Evolutionary conservation across 495 filamentous ascomycete species (phyloP).

Genomic region (Penicillium roqueforti): DNA sequence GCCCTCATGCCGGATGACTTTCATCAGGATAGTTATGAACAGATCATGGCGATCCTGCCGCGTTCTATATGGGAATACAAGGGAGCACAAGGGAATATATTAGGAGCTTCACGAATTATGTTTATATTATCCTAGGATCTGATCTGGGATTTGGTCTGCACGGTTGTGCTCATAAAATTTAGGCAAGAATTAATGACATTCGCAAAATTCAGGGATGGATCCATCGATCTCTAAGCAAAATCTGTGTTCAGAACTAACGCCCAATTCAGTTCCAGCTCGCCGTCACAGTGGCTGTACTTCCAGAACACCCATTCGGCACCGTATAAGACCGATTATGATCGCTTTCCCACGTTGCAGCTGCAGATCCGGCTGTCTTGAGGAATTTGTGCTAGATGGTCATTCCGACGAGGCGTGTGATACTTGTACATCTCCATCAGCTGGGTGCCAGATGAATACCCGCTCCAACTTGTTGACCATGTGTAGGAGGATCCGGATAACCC

Average conservation of each 20-base stretch:
- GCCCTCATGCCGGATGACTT: constrained; percentile 57
- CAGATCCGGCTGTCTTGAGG: constrained; percentile 49
- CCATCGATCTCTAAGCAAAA: not conserved
- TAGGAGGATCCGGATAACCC: constrained; percentile 43
- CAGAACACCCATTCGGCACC: constrained; percentile 46
- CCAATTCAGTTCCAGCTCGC: constrained; percentile 23
- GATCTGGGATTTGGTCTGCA: not conserved
- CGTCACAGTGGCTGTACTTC: constrained; percentile 21
- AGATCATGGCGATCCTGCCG: constrained; percentile 38
- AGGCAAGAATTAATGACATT: not conserved
- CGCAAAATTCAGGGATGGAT: not conserved
- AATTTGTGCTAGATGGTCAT: constrained; percentile 60
- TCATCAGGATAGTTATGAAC: constrained; percentile 46
- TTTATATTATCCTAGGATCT: not conserved
- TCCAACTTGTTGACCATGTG: constrained; percentile 41
- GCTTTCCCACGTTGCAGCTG: constrained; percentile 53
- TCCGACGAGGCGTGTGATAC: constrained; percentile 46
- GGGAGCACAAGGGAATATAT: too few species aligned
- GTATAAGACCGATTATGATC: constrained; percentile 58
- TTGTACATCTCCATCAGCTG: constrained; percentile 26
- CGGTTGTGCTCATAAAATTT: not conserved
- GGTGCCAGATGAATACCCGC: constrained; percentile 24
- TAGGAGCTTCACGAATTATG: not conserved
- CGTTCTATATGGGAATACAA: constrained; percentile 32
- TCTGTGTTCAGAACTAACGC: not conserved